Evolutionary conservation across 495 filamentous ascomycete genomes (phyloP).

Genomic region (Aspergillus funiculosus): DNA sequence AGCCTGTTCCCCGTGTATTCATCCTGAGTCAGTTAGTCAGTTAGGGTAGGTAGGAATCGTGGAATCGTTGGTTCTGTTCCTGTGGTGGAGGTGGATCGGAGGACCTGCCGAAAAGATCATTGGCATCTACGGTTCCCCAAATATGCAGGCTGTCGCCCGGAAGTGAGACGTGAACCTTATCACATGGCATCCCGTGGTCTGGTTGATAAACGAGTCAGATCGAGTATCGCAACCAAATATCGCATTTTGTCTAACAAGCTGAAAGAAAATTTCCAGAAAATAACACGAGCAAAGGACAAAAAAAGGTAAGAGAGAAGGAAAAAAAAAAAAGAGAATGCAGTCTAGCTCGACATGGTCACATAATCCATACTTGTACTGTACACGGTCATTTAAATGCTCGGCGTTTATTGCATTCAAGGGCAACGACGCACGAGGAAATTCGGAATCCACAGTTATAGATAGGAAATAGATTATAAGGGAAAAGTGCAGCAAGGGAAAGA

Average conservation of each 20-base stretch:
- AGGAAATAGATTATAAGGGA: constrained; percentile 2
- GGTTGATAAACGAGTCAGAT: background rate
- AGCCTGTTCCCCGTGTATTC: constrained; percentile 4
- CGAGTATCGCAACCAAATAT: too few relatives aligned
- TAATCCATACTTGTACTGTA: constrained; percentile 20
- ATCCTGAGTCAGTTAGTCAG: background rate
- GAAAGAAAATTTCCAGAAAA: too few relatives aligned
- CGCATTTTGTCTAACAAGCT: constrained; percentile 8
- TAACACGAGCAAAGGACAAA: constrained; percentile 2
- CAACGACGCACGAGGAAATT: background rate
- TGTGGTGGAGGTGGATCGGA: constrained; percentile 1
- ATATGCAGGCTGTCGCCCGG: constrained; percentile 3
- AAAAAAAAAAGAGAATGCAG: constrained; percentile 10
- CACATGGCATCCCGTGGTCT: constrained; percentile 1
- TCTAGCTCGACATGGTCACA: constrained; percentile 17
- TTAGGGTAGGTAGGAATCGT: too few relatives aligned
- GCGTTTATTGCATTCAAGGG: background rate
- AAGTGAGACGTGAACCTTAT: constrained; percentile 6
- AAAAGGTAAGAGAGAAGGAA: constrained; percentile 10
- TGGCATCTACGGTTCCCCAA: constrained; percentile 1
- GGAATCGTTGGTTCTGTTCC: background rate
- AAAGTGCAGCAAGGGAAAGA: constrained; percentile 3
- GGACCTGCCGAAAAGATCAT: background rate
- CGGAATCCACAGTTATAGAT: background rate
- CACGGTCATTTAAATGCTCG: constrained; percentile 15